These are phyloP conservation scores for Carex cristatella DNA, from an alignment of 176 grass and related monocot species.

Conservation along the genomic window DNA sequence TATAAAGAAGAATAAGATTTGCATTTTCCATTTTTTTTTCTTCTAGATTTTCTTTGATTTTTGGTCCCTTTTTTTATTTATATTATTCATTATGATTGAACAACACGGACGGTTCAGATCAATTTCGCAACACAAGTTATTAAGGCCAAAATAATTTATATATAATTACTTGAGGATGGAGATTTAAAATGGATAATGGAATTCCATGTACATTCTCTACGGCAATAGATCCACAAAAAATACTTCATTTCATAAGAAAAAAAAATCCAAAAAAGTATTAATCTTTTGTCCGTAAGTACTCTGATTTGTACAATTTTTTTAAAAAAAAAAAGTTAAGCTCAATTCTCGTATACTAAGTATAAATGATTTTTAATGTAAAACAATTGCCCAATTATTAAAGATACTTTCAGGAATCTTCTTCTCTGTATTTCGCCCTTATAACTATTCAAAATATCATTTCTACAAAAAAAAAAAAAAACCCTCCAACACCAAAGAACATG, in stretches of 20 bases:
- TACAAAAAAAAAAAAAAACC: neutral
- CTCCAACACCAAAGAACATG: neutral
- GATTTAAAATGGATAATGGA: neutral
- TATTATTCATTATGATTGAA: neutral
- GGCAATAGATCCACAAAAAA: neutral
- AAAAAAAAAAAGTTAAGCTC: neutral
- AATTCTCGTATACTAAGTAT: neutral
- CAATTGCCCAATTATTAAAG: neutral
- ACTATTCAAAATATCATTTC: neutral
- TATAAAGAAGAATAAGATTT: neutral
- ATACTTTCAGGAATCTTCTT: neutral
- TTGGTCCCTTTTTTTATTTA: neutral
- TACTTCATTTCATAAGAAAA: neutral
- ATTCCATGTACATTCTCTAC: neutral
- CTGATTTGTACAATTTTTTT: neutral
- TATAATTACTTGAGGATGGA: neutral
- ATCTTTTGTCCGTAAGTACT: neutral
- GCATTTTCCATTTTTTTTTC: neutral
- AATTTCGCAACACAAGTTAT: no score
- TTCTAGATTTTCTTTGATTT: neutral
- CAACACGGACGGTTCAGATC: neutral
- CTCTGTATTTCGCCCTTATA: neutral
- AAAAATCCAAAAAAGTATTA: neutral
- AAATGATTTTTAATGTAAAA: neutral
- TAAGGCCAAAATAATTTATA: no score